Evolutionary conservation across 2,329 filamentous ascomycete genomes (phyloP).

Genomic region (Penicillium psychrosexuale): DNA sequence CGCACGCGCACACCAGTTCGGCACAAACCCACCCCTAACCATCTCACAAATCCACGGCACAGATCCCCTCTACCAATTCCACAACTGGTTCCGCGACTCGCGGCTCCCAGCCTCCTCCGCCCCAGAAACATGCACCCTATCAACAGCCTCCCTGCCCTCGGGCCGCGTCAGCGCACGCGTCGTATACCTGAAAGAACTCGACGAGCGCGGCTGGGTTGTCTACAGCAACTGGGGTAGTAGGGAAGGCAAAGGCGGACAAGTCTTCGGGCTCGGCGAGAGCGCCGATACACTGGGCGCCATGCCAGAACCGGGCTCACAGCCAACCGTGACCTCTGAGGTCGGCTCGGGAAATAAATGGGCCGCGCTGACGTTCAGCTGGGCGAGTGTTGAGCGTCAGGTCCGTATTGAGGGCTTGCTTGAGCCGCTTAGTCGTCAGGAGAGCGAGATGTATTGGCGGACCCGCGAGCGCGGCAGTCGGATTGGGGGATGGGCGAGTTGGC

Average conservation of each 20-base stretch:
- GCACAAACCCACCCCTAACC: conserved; percentile 42
- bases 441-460: conserved; percentile 62
- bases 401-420: conserved; percentile 76
- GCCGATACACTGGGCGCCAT: conserved; percentile 46
- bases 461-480: conserved; percentile 75
- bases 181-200: conserved; percentile 95
- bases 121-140: conserved; percentile 83
- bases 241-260: conserved; percentile 48
- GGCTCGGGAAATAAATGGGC: conserved; percentile 65
- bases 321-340: conserved; percentile 7
- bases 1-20: conserved; percentile 44
- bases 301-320: conserved; percentile 56
- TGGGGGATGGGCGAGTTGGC: conserved; percentile 89
- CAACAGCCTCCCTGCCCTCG: conserved; percentile 77
- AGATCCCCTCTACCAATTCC: conserved; percentile 76
- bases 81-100: conserved; percentile 80
- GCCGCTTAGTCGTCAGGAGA: conserved; percentile 67
- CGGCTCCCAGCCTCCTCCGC: conserved; percentile 61
- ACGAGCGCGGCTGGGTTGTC: conserved; percentile 76
- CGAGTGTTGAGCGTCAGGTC: conserved; percentile 80
- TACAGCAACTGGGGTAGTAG: conserved; percentile 86
- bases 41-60: conserved; percentile 42
- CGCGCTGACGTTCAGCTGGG: conserved; percentile 88
- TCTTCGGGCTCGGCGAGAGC: conserved; percentile 30
- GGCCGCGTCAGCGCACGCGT: conserved; percentile 80